A percentile compares a stretch with the other conserved stretches of the same genome.
These are phyloP conservation scores for Geum urbanum DNA, from an alignment of 306 rosid species.

Conservation along the genomic window DNA sequence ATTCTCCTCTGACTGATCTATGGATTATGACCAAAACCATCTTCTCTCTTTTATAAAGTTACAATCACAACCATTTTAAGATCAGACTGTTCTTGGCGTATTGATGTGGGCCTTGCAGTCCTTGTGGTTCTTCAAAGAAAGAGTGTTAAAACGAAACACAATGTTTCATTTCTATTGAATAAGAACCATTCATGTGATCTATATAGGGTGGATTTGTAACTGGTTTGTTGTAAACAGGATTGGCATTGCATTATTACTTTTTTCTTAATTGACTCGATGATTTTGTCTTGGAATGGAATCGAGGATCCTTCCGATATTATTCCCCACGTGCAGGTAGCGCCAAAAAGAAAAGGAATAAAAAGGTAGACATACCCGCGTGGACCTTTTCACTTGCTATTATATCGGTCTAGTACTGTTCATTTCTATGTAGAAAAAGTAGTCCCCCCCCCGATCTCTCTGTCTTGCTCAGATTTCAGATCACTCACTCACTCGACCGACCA, in stretches of 20 bases:
- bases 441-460: neutral
- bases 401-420: neutral
- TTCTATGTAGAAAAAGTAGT: neutral
- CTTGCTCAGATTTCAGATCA: slow-evolving; percentile 1
- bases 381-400: neutral
- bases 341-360: slow-evolving; percentile 5
- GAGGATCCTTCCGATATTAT: neutral
- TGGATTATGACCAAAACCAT: too few relatives aligned
- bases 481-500: neutral
- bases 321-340: slow-evolving; percentile 15
- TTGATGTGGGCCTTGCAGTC: too few relatives aligned
- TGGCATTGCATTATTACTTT: neutral
- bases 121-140: too few relatives aligned
- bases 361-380: neutral
- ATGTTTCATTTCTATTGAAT: too few relatives aligned
- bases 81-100: too few relatives aligned
- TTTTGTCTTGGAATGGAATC: neutral
- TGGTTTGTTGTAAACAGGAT: neutral
- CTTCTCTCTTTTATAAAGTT: too few relatives aligned
- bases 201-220: too few relatives aligned
- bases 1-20: too few relatives aligned
- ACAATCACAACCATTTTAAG: too few relatives aligned
- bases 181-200: too few relatives aligned
- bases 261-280: neutral
- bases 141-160: too few relatives aligned